Percentiles rank a stretch among this genome's conserved stretches.
phyloP scores from a whole-genome alignment of 1,284 basidiomycete genomes.

The Trametes sp. region DNA sequence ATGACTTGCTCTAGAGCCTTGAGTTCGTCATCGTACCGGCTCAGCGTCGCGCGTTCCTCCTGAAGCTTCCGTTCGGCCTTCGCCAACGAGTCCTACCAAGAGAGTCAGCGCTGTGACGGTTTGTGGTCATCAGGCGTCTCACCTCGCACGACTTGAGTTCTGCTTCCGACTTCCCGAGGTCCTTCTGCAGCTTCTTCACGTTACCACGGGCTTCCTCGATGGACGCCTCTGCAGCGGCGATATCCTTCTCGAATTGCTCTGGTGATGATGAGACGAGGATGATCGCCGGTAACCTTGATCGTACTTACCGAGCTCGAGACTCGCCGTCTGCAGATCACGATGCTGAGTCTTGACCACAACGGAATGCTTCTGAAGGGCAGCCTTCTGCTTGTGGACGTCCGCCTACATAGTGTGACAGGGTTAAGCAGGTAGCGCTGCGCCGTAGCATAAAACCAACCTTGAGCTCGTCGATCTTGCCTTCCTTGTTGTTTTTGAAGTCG shows the following conservation, averaged over 20 bases:
- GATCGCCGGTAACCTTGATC: neutral
- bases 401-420: conserved; percentile 51
- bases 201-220: conserved; percentile 68
- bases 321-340: conserved; percentile 88
- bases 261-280: conserved; percentile 4
- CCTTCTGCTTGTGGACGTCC: conserved; percentile 84
- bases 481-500: conserved; percentile 99
- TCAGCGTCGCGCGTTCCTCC: conserved; percentile 86
- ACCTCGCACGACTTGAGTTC: conserved; percentile 66
- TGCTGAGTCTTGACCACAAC: conserved; percentile 86
- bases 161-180: conserved; percentile 67
- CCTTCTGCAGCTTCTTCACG: conserved; percentile 66
- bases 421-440: neutral
- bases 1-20: conserved; percentile 83
- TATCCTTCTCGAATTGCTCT: conserved; percentile 90
- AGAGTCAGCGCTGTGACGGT: neutral
- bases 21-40: conserved; percentile 89
- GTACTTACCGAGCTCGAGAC: conserved; percentile 84
- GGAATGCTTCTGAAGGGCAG: conserved; percentile 81
- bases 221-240: conserved; percentile 64
- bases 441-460: conserved; percentile 60
- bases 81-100: conserved; percentile 58
- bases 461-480: conserved; percentile 94
- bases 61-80: conserved; percentile 78
- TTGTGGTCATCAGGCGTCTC: conserved; percentile 13